Conservation (phyloP, 805 yeast species). For the Saccharomyces kudriavzevii region DNA sequence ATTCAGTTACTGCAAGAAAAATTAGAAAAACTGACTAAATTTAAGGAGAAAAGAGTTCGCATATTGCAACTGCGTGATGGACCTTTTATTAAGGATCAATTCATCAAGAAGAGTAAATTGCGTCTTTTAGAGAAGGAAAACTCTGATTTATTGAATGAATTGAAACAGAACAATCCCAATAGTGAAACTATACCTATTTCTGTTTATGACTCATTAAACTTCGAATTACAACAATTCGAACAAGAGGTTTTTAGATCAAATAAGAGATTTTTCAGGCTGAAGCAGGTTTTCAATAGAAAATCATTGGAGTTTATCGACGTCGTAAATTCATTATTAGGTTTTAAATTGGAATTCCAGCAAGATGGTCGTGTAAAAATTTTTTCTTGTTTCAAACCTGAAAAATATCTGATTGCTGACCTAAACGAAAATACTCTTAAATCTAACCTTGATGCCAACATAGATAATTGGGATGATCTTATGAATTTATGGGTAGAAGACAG, state of each 20-base stretch:
- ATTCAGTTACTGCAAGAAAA: conserved; percentile 33
- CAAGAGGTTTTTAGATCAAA: conserved; percentile 39
- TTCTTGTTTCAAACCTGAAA: conserved; percentile 37
- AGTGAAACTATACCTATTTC: conserved; percentile 43
- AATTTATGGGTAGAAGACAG: conserved; percentile 60
- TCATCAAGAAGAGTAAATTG: conserved; percentile 45
- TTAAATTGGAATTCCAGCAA: conserved; percentile 56
- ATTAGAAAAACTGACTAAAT: conserved; percentile 27
- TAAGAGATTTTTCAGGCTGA: conserved; percentile 46
- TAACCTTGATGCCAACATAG: conserved; percentile 22
- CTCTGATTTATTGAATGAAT: conserved; percentile 37
- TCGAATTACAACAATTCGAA: conserved; percentile 45
- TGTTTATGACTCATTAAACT: conserved; percentile 52
- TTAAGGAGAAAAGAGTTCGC: conserved; percentile 36
- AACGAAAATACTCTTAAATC: conserved; percentile 48
- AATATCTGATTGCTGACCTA: conserved; percentile 50
- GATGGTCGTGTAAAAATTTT: conserved; percentile 48
- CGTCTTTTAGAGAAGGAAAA: conserved; percentile 52
- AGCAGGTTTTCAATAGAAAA: conserved; percentile 52
- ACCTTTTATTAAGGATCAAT: conserved; percentile 56
- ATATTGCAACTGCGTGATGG: conserved; percentile 58
- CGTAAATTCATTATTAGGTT: conserved; percentile 63
- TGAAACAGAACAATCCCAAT: conserved; percentile 10
- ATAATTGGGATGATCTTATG: conserved; percentile 44
- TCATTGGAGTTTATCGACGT: conserved; percentile 65